Evolutionary conservation across 306 rosid genomes (phyloP).

Genomic region (Lathyrus aphaca): DNA sequence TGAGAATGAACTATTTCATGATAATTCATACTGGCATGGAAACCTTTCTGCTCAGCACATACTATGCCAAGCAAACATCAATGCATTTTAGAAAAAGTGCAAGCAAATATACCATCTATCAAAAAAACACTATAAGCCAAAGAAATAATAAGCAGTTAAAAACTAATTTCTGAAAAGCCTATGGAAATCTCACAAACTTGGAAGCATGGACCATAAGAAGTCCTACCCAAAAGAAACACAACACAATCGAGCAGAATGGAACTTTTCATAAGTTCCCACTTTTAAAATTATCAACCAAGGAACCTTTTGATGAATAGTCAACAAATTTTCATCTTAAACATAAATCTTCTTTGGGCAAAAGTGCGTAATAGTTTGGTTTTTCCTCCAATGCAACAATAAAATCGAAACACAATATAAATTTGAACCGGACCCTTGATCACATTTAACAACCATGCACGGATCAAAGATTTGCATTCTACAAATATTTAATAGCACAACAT

Average conservation of each 20-base stretch:
- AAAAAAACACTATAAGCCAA: neutral
- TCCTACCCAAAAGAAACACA: neutral
- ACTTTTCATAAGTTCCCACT: neutral
- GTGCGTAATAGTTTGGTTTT: neutral
- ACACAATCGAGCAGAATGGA: constrained; percentile 5
- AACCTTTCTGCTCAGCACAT: neutral
- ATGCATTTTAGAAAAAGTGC: too few relatives aligned
- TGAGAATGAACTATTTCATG: constrained; percentile 27
- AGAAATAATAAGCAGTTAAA: constrained; percentile 17
- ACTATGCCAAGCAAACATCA: too few relatives aligned
- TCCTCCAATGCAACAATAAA: constrained; percentile 1
- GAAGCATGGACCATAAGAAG: constrained; percentile 9
- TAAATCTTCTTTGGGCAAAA: too few relatives aligned
- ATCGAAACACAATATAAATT: neutral
- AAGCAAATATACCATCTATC: too few relatives aligned
- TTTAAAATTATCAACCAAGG: neutral
- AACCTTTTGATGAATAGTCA: neutral
- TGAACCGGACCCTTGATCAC: neutral
- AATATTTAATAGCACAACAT: too few relatives aligned
- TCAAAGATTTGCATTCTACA: neutral
- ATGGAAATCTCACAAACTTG: neutral
- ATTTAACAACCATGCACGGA: neutral
- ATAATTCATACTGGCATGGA: constrained; percentile 3
- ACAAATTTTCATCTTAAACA: neutral
- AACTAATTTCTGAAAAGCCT: neutral